phyloP scores from a whole-genome alignment of 2,329 filamentous ascomycete species.

The Aspergillus sp. region DNA sequence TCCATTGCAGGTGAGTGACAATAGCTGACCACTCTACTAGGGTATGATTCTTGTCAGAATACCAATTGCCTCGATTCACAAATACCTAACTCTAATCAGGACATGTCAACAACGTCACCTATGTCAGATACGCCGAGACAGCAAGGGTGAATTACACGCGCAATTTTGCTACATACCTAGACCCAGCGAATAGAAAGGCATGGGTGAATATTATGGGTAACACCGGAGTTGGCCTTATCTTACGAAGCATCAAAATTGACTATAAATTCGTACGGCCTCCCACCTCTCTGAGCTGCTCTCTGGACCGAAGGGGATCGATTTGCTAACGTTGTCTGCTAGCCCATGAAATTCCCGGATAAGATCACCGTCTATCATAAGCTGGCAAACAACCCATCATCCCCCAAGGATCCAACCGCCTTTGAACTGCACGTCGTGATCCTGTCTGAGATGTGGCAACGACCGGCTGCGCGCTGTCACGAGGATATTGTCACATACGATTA shows the following conservation, averaged over 20 bases:
- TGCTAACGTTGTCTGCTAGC: constrained; percentile 40
- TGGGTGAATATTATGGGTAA: constrained; percentile 66
- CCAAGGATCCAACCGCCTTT: constrained; percentile 24
- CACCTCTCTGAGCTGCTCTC: too few relatives aligned
- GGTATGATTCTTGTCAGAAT: constrained; percentile 14
- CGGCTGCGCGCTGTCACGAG: constrained; percentile 66
- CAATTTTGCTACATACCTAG: constrained; percentile 57
- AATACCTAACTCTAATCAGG: constrained; percentile 34
- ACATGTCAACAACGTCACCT: constrained; percentile 82
- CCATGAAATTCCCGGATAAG: constrained; percentile 73
- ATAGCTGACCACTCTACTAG: constrained; percentile 12
- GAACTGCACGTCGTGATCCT: constrained; percentile 56
- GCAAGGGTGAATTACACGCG: constrained; percentile 69
- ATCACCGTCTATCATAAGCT: constrained; percentile 81
- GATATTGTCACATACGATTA: constrained; percentile 77
- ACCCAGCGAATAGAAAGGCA: constrained; percentile 51
- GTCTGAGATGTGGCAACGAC: constrained; percentile 64
- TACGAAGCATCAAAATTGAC: constrained; percentile 70
- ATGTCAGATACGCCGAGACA: constrained; percentile 75
- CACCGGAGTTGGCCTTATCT: constrained; percentile 61
- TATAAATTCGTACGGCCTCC: constrained; percentile 69
- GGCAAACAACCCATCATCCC: constrained; percentile 40
- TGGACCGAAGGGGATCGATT: neutral
- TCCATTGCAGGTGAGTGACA: neutral
- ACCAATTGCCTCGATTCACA: neutral